Conservation (phyloP, 371 early-diverging fungal species). For the Syncephalastrum monosporum region DNA sequence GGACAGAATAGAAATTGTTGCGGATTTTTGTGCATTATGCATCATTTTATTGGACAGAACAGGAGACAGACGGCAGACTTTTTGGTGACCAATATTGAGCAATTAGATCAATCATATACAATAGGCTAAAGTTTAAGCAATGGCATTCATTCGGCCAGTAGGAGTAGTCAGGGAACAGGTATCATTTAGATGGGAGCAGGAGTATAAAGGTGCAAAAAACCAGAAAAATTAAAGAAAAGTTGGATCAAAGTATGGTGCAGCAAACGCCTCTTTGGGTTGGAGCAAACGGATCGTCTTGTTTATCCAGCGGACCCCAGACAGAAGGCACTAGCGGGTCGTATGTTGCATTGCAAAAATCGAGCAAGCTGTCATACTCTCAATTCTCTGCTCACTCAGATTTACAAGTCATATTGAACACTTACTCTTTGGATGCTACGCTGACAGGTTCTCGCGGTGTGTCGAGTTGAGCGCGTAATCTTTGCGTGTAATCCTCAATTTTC, state of each 20-base stretch:
- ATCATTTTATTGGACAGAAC: no score
- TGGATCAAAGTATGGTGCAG: slow-evolving; percentile 5
- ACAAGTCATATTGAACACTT: background rate
- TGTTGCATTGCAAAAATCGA: slow-evolving; percentile 21
- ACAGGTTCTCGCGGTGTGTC: slow-evolving; percentile 79
- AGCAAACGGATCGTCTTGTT: slow-evolving; percentile 24
- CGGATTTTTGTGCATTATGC: no score
- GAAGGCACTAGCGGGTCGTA: slow-evolving; percentile 25
- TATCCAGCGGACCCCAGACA: slow-evolving; percentile 22
- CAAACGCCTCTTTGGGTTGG: slow-evolving; percentile 9
- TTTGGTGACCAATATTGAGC: no score
- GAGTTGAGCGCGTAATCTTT: slow-evolving; percentile 73
- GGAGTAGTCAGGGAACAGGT: no score
- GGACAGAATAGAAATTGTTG: no score
- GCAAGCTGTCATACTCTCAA: slow-evolving; percentile 14
- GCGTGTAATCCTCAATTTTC: slow-evolving; percentile 73
- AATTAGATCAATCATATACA: no score
- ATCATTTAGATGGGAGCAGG: no score
- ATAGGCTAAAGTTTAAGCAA: no score
- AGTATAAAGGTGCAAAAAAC: no score
- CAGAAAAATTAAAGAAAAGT: no score
- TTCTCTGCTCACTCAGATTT: background rate
- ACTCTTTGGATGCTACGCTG: slow-evolving; percentile 61
- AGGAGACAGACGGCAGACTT: no score
- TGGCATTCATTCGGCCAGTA: no score